Evolutionary conservation across 2,329 filamentous ascomycete species (phyloP), one percentile per base, ranked within the genome.

Genomic region (Venturia nashicola): DNA sequence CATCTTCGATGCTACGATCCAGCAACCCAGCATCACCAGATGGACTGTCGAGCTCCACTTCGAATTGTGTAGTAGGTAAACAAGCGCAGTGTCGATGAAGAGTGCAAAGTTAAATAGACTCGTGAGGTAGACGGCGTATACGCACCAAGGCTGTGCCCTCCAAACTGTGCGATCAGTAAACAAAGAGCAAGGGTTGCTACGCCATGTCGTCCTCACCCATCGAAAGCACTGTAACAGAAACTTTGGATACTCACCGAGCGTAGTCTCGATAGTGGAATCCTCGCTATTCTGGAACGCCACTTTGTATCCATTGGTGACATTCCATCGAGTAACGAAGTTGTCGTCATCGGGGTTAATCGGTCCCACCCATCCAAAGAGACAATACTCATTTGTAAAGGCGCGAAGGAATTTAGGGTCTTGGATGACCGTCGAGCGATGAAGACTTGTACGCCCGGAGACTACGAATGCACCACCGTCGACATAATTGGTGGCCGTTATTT

Each of bases 71-170:
- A 78, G 70, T 3, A 71, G 67, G 27, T 68, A 72, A 0, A 80
- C 57, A 0, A 86, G 70, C 0, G 73, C 64, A 0, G 69, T 61
- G 67, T 88, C 85, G 67, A 79, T 79, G 55, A 84, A 27, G 1
- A 83, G 63, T 0, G 84, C 80, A 65, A 85, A 82, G 67, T 86
- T 86, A 66, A 82, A 70, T 36, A 85, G 74, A 0, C 76, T 77
- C 0, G 78, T 77, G 46, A 83, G 63, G 67, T 85, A 83, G 8
- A 86, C 80, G n/a, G 80, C 78, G 67, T 84, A 85, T 0, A 79
- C 73, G 23, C 76, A 79, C 79, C 81, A 87, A 0, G 78, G 78
- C 66, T 83, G 77, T 68, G 62, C 4, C 60, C 60, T 68, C 75
- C 76, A 82, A 5, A 77, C 73, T 1, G 68, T 73, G 4, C 72